Evolutionary conservation across 176 grass and related monocot species (phyloP).

Genomic region (Triticum timopheevii): DNA sequence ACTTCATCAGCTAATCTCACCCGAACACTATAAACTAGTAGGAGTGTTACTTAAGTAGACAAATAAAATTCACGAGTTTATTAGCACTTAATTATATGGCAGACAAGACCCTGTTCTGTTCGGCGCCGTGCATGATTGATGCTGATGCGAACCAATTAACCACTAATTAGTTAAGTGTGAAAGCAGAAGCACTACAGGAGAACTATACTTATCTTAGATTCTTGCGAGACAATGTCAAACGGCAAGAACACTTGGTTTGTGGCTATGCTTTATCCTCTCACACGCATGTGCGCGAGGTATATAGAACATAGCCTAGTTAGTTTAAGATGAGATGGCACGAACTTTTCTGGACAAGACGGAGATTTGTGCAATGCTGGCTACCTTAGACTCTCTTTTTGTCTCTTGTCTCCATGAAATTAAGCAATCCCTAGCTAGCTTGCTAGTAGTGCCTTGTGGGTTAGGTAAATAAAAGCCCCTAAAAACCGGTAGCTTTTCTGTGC

Average conservation of each 20-base stretch:
- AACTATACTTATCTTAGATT: conserved; percentile 35
- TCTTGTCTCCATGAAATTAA: conserved; percentile 23
- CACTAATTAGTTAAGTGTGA: conserved; percentile 10
- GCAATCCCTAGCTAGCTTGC: background rate
- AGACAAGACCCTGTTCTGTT: conserved; percentile 44
- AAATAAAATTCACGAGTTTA: conserved; percentile 18
- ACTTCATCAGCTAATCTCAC: conserved; percentile 8
- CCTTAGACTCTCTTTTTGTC: conserved; percentile 35
- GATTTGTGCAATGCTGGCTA: conserved; percentile 10
- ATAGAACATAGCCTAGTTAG: background rate
- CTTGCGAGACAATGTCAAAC: conserved; percentile 24
- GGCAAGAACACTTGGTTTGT: conserved; percentile 1
- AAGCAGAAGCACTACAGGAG: background rate
- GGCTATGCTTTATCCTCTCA: background rate
- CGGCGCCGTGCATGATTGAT: conserved; percentile 47
- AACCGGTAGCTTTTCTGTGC: conserved; percentile 1
- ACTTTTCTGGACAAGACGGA: conserved; percentile 36
- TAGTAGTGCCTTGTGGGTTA: background rate
- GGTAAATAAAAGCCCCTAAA: conserved; percentile 8
- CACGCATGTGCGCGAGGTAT: background rate
- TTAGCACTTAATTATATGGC: conserved; percentile 10
- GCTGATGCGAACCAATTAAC: background rate
- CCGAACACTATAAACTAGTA: conserved; percentile 27
- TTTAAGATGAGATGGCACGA: conserved; percentile 27
- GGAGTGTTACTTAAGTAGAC: background rate